phyloP scores from a whole-genome alignment of 768 basidiomycete species.

The Terana coerulea region DNA sequence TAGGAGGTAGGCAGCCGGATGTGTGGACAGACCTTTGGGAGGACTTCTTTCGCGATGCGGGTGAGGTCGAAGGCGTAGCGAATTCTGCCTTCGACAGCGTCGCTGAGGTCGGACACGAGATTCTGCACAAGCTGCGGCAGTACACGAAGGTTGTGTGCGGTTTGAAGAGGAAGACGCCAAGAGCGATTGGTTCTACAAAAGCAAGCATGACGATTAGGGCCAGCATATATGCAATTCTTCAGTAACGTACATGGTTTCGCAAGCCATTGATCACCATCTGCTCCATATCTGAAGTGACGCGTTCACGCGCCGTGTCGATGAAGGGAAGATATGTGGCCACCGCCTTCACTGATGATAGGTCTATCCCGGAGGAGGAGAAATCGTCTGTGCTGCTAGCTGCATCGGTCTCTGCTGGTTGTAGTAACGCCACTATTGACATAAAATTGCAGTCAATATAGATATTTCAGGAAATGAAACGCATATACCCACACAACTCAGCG shows the following conservation, averaged over 20 bases:
- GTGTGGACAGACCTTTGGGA: constrained; percentile 61
- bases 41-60: constrained; percentile 80
- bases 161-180: constrained; percentile 94
- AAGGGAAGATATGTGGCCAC: constrained; percentile 67
- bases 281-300: constrained; percentile 86
- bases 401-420: background rate
- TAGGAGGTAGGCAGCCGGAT: constrained; percentile 4
- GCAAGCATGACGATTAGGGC: background rate
- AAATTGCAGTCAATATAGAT: background rate
- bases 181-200: constrained; percentile 89
- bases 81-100: constrained; percentile 80
- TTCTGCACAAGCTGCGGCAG: constrained; percentile 80
- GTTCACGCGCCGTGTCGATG: constrained; percentile 65
- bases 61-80: constrained; percentile 81
- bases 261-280: constrained; percentile 82
- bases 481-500: constrained; percentile 75
- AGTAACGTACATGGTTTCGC: constrained; percentile 58
- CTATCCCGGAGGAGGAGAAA: constrained; percentile 16
- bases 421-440: background rate
- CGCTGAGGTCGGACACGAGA: constrained; percentile 74
- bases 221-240: background rate
- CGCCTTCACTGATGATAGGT: constrained; percentile 71
- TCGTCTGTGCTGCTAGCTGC: too few species aligned
- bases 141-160: constrained; percentile 87
- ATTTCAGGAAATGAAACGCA: background rate